phyloP scores from a whole-genome alignment of 805 yeast species.

The Spathaspora hagerdaliae region DNA sequence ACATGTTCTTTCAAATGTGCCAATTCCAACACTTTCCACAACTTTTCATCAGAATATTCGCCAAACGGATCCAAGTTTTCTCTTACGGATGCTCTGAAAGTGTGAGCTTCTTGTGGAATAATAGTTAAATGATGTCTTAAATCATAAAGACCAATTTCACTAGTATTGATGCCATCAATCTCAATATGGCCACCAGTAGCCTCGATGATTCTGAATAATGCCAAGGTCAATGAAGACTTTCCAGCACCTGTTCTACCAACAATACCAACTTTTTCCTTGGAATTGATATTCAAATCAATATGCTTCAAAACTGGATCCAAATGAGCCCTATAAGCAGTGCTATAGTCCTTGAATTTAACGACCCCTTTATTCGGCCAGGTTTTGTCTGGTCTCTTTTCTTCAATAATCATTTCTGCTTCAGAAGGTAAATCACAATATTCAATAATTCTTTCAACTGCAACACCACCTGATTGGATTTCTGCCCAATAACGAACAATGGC shows the following conservation, averaged over 20 bases:
- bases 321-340: conserved; percentile 81
- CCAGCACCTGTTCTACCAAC: conserved; percentile 99
- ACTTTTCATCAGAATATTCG: conserved; percentile 62
- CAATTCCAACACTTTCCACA: conserved; percentile 78
- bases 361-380: conserved; percentile 75
- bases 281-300: conserved; percentile 58
- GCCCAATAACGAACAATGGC: conserved; percentile 32
- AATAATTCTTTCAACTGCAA: conserved; percentile 33
- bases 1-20: conserved; percentile 75
- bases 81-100: conserved; percentile 80
- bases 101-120: conserved; percentile 93
- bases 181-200: conserved; percentile 63
- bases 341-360: conserved; percentile 64
- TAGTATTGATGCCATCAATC: conserved; percentile 68
- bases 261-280: conserved; percentile 86
- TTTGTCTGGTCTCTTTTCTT: conserved; percentile 28
- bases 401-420: conserved; percentile 45
- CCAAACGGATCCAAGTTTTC: conserved; percentile 84
- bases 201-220: conserved; percentile 82
- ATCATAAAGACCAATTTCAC: conserved; percentile 69
- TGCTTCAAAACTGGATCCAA: conserved; percentile 75
- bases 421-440: conserved; percentile 35
- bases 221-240: conserved; percentile 79
- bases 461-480: conserved; percentile 29
- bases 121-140: conserved; percentile 74